Base-by-base conservation (phyloP, 129 eudicot species). In the Deinandra increscens region DNA sequence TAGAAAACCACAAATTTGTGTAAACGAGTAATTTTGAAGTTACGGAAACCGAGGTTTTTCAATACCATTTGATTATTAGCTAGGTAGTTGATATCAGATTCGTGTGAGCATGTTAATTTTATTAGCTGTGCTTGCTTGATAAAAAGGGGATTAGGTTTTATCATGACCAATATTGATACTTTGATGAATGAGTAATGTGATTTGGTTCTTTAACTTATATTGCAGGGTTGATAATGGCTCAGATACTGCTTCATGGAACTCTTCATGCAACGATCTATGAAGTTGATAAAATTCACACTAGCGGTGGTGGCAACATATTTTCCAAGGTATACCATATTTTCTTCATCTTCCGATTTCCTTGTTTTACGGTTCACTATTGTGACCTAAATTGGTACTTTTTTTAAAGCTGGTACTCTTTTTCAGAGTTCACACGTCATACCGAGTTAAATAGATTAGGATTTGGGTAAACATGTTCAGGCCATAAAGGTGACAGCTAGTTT, bases 211-310 rank as follows among this genome's bases (percentile, higher is more conserved):
- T 17, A 50, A 61, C 39, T 69, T 49, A 23, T 69, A 39, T 19
- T 76, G 70, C 81, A 76, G 71, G 70, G 34, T 60, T 22, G 38
- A 69, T 4, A 63, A 78, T 78, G 81, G 81, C 77, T 78, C 68
- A 63, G 77, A 71, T 56, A 53, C 53, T 63, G 33, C 72, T 78
- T n/a, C 81, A 78, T 71, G 81, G 77, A 9, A 78, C 81, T 78
- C 77, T 78, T 63, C 81, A 78, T 64, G 81, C 54, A 1, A 78
- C 81, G 36, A 54, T 78, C 15, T 78, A 78, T 59, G 81, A 78
- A 71, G 81, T 78, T 20, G 81, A 78, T 71, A 78, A 71, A 59
- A 59, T 78, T 51, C 43, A 65, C 10, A 0, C 4, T 0, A 9
- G 12, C 36, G 63, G 75, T 46, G 75, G 80, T 38, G 31, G 38